phyloP scores from a whole-genome alignment of 164 flowering plant genomes.

The Vitis labrusca region DNA sequence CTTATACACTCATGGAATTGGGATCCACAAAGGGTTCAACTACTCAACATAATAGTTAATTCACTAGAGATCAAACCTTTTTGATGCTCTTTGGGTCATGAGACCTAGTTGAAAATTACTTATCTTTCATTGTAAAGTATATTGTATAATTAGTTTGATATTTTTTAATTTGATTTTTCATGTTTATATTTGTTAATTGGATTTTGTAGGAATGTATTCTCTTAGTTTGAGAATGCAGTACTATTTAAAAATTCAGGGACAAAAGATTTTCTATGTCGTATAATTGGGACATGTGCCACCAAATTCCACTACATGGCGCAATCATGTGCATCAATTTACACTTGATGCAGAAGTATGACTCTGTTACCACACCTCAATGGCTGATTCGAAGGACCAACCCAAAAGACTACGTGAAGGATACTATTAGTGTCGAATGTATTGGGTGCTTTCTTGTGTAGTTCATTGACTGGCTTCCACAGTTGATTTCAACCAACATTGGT shows the following conservation, averaged over 20 bases:
- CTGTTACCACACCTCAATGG: too few species aligned
- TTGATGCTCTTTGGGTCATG: constrained; percentile 81
- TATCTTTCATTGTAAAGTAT: constrained; percentile 79
- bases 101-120: constrained; percentile 78
- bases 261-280: constrained; percentile 80
- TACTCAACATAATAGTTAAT: constrained; percentile 36
- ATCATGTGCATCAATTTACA: too few species aligned
- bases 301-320: too few species aligned
- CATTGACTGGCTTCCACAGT: too few species aligned
- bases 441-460: too few species aligned
- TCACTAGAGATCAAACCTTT: constrained; percentile 47
- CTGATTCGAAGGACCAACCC: too few species aligned
- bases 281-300: constrained; percentile 51
- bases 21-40: constrained; percentile 78
- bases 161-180: background rate
- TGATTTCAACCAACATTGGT: too few species aligned
- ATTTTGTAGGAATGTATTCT: constrained; percentile 58
- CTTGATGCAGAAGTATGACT: too few species aligned
- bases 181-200: background rate
- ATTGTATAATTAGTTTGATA: constrained; percentile 19
- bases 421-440: too few species aligned
- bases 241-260: constrained; percentile 68
- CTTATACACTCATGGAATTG: constrained; percentile 72
- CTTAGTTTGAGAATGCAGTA: constrained; percentile 71
- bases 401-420: too few species aligned